phyloP scores from a whole-genome alignment of 495 filamentous ascomycete species.

The Massariosphaeria phaeospora region DNA sequence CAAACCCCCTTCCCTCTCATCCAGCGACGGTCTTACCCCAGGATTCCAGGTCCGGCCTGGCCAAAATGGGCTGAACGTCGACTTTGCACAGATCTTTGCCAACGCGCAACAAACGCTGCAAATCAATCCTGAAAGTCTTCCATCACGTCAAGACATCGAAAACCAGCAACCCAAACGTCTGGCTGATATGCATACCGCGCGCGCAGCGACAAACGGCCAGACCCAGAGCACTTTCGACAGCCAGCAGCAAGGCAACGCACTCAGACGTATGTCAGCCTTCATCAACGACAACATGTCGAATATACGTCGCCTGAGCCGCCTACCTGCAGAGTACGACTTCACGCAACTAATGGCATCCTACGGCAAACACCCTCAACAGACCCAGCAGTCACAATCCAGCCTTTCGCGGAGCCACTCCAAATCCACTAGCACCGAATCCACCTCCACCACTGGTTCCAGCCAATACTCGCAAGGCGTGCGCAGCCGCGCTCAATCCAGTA shows the following conservation, averaged over 20 bases:
- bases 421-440: background rate
- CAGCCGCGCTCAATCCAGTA: background rate
- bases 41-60: background rate
- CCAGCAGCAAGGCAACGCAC: conserved; percentile 43
- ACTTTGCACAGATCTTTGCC: conserved; percentile 46
- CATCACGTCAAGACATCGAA: conserved; percentile 1
- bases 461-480: background rate
- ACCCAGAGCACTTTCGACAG: conserved; percentile 34
- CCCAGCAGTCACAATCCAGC: too few relatives aligned
- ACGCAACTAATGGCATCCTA: conserved; percentile 19
- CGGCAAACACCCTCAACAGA: conserved; percentile 5
- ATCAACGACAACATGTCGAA: conserved; percentile 46
- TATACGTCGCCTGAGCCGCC: conserved; percentile 45
- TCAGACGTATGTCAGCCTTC: conserved; percentile 45
- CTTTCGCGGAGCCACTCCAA: background rate
- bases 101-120: conserved; percentile 27
- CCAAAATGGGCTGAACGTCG: conserved; percentile 16
- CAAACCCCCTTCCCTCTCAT: conserved; percentile 39
- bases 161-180: conserved; percentile 2
- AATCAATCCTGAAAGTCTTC: background rate
- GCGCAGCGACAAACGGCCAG: conserved; percentile 30
- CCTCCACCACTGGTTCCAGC: background rate
- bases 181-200: conserved; percentile 30
- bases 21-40: conserved; percentile 10
- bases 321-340: conserved; percentile 22